A percentile compares a stretch with the other conserved stretches of the same genome.
Evolutionary conservation across 306 rosid species (phyloP).

Genomic region (Medicago lupulina): DNA sequence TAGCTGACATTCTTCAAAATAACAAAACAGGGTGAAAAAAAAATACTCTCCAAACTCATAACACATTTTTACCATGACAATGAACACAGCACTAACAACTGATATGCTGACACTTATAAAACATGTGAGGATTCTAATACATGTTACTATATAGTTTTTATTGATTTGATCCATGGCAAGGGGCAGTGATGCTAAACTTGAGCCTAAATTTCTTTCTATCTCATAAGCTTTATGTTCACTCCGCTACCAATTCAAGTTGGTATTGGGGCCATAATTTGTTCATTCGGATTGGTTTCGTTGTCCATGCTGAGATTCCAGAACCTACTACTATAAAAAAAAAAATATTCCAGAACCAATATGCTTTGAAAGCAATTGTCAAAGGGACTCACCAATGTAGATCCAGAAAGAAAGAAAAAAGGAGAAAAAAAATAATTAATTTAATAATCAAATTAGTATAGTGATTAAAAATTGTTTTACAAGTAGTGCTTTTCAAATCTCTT

Average conservation of each 20-base stretch:
- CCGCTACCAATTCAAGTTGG: constrained; percentile 49
- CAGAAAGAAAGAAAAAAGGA: too few species aligned
- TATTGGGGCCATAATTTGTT: constrained; percentile 35
- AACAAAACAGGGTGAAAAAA: too few species aligned
- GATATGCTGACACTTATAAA: too few species aligned
- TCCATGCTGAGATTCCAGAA: constrained; percentile 26
- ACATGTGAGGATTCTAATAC: too few species aligned
- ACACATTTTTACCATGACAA: too few species aligned
- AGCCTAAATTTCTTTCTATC: constrained; percentile 38
- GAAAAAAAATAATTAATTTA: too few species aligned
- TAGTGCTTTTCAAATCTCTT: background rate
- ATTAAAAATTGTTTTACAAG: background rate
- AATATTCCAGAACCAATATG: constrained; percentile 36
- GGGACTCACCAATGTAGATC: too few species aligned
- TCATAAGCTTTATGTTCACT: constrained; percentile 50
- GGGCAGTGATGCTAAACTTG: constrained; percentile 31
- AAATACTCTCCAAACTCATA: too few species aligned
- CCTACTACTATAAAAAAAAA: too few species aligned
- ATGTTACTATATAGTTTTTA: too few species aligned
- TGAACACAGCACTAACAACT: too few species aligned
- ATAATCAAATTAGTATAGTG: background rate
- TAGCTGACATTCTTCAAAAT: background rate
- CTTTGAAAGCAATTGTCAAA: background rate
- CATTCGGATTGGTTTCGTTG: background rate
- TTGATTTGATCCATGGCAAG: constrained; percentile 17